Conservation (phyloP, 2,329 filamentous ascomycete species). For the Ophiostoma pallidulum region DNA sequence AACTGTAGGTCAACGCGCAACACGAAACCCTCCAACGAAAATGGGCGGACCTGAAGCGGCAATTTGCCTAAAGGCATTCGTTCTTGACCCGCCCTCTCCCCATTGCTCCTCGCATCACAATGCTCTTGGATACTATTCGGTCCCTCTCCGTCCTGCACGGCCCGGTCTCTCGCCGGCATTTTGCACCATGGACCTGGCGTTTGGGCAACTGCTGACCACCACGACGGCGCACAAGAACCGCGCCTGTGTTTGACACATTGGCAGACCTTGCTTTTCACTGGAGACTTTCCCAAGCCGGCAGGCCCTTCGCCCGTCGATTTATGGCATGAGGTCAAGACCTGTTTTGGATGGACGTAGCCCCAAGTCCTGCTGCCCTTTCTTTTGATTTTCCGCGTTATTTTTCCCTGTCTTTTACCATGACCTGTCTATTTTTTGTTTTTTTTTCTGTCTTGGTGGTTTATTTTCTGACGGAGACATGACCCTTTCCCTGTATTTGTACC, state of each 20-base stretch:
- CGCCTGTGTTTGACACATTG: slow-evolving; percentile 9
- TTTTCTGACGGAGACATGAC: slow-evolving; percentile 3
- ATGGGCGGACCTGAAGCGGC: slow-evolving; percentile 63
- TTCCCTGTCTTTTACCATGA: neutral
- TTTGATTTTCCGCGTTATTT: neutral
- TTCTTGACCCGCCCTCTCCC: neutral
- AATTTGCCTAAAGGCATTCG: slow-evolving; percentile 42
- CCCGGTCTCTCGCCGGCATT: neutral
- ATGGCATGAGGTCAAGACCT: too few species aligned
- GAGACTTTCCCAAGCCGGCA: too few species aligned
- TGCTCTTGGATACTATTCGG: too few species aligned
- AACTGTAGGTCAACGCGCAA: slow-evolving; percentile 53
- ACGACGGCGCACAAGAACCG: neutral
- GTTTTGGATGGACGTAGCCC: neutral
- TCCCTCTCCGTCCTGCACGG: neutral
- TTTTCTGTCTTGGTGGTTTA: neutral
- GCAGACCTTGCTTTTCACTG: neutral
- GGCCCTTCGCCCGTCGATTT: too few species aligned
- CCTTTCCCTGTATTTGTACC: neutral
- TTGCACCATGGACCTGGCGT: slow-evolving; percentile 8
- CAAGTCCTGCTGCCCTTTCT: neutral
- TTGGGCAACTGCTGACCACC: neutral
- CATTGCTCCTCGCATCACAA: too few species aligned
- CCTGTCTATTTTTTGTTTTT: neutral
- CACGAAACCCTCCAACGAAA: slow-evolving; percentile 67